Evolutionary conservation across 2,329 filamentous ascomycete species (phyloP).

Genomic region (Immersiporthe knoxdaviesiana): DNA sequence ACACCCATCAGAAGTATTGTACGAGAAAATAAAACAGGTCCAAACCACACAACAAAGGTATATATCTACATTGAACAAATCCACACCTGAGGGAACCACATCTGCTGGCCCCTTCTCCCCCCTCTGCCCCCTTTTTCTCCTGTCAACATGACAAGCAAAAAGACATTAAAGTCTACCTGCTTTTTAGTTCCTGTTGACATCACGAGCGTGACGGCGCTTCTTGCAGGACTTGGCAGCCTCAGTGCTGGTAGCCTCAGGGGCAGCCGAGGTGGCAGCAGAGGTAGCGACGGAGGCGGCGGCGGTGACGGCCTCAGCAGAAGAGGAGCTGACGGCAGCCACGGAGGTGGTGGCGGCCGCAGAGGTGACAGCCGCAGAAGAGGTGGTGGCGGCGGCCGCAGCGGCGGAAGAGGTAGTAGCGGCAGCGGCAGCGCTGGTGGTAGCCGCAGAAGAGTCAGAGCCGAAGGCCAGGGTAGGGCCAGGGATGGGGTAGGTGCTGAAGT

Average conservation of each 20-base stretch:
- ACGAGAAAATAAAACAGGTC: constrained; percentile 23
- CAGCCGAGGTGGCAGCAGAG: constrained; percentile 27
- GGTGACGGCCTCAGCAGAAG: constrained; percentile 24
- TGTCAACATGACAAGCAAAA: not conserved
- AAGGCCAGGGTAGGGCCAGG: constrained; percentile 35
- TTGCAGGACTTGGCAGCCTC: constrained; percentile 12
- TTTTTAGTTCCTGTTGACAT: not conserved
- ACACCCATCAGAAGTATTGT: constrained; percentile 22
- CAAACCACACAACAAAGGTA: constrained; percentile 8
- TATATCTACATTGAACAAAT: not conserved
- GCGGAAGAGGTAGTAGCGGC: not conserved
- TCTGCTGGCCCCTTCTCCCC: too few relatives aligned
- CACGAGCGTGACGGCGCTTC: constrained; percentile 18
- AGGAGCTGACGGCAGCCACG: constrained; percentile 11
- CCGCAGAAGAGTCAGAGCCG: not conserved
- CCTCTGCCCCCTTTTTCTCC: not conserved
- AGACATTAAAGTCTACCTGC: not conserved
- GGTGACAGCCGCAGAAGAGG: not conserved
- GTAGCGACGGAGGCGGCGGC: constrained; percentile 28
- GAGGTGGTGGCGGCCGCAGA: constrained; percentile 29
- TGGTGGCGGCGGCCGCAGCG: not conserved
- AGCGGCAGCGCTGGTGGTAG: not conserved
- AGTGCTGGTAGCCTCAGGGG: not conserved
- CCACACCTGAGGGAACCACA: too few relatives aligned
- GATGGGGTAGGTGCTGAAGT: constrained; percentile 34